Percentiles rank a stretch among this genome's conserved stretches.
These are phyloP conservation scores for Coemansia sp. DNA, from an alignment of 192 early-diverging fungal genomes.

Conservation along the genomic window DNA sequence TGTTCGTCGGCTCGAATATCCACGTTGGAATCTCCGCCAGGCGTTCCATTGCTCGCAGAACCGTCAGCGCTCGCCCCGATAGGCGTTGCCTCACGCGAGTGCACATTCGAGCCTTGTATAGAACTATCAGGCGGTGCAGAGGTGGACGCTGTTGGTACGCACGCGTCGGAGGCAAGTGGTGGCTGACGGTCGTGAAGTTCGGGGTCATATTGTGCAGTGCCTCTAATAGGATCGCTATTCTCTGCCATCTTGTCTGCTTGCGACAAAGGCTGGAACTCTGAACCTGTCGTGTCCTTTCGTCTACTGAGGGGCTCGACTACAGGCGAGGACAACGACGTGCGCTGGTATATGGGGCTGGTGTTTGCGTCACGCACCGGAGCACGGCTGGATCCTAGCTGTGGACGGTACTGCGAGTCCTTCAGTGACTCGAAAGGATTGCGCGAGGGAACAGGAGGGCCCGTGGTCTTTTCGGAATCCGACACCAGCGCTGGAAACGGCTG, in stretches of 20 bases:
- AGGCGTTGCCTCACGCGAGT: conserved; percentile 21
- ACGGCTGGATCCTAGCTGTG: conserved; percentile 16
- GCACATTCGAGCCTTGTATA: conserved; percentile 18
- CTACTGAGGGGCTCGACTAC: not conserved
- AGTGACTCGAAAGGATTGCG: not conserved
- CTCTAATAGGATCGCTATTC: not conserved
- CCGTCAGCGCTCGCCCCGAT: not conserved
- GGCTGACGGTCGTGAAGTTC: not conserved
- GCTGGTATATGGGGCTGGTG: conserved; percentile 25
- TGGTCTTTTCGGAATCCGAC: not conserved
- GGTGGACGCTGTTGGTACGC: not conserved
- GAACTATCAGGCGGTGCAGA: conserved; percentile 14
- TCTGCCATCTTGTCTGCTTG: conserved; percentile 4
- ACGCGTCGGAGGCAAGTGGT: not conserved
- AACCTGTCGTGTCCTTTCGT: not conserved
- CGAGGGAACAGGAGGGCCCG: not conserved
- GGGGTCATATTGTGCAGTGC: not conserved
- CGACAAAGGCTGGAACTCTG: not conserved
- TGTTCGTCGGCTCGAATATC: conserved; percentile 8
- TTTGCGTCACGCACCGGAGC: conserved; percentile 16
- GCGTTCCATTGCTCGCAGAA: not conserved
- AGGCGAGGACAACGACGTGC: conserved; percentile 44
- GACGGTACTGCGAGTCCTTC: conserved; percentile 1
- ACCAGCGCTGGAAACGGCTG: not conserved
- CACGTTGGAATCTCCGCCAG: not conserved